Base-by-base conservation (phyloP, 345 rosid species). In the Ailanthus altissimus region DNA sequence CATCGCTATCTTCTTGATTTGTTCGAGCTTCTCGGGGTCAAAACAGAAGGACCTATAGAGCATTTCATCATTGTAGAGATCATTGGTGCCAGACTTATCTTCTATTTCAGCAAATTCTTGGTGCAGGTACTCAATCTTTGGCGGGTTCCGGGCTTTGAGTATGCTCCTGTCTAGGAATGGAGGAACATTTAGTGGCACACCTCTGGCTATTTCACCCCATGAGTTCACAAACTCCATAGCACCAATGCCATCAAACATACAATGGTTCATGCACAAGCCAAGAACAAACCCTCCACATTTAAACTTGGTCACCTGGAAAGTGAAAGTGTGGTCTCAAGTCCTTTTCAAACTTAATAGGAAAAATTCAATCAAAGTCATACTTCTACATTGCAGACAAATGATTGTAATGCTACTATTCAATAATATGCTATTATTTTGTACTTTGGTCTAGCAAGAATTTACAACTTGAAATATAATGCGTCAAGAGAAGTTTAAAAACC, bases 211-310 rank as follows among this genome's bases (percentile, higher is more conserved):
- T 83, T 92, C 92, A 49, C 92, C 94, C 94, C 97, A 92, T 32
- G 94, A 88, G 77, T 89, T 92, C 51, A 92, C 97, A 75, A 92
- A 92, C 70, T 92, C 97, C 97, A 92, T 92, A 1, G 97, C 97
- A 57, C 90, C 97, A 66, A 92, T 92, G 12, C 97, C 97, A 77
- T 92, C 97, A 36, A 92, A 88, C 93, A 92, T 89, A 76, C 97
- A 92, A 64, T 92, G 97, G 62, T 90, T 92, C 92, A 90, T 85
- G 79, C 88, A 85, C 38, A 92, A 81, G 42, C 97, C 97, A 28
- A 92, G 93, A 69, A 84, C 91, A 83, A 92, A 90, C 21, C 97
- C 93, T 56, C 97, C 94, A 51, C 97, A 90, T 53, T 82, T 87
- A 85, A 92, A 90, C 73, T 85, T 92, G 2, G 97, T 92, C 80